Conservation (phyloP, 495 filamentous ascomycete genomes). For the Podospora pseudopauciseta region DNA sequence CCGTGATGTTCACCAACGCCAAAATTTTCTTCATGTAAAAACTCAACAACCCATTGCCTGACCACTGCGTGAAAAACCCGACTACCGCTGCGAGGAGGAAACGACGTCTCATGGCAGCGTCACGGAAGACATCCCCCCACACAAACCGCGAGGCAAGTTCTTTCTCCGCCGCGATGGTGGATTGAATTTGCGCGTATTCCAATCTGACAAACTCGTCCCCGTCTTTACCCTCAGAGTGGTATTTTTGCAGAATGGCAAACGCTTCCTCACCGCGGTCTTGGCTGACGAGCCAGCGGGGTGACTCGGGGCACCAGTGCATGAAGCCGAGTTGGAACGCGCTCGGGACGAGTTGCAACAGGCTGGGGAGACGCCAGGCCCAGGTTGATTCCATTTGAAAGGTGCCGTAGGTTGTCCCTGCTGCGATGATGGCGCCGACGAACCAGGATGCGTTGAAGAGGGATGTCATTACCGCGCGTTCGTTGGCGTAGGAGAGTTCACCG, state of each 20-base stretch:
- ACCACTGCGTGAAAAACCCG: constrained; percentile 57
- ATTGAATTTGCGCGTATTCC: constrained; percentile 54
- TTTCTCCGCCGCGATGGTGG: constrained; percentile 50
- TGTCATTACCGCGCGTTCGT: constrained; percentile 56
- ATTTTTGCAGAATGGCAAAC: constrained; percentile 50
- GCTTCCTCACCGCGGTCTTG: constrained; percentile 51
- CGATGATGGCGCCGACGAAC: constrained; percentile 56
- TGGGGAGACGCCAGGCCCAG: constrained; percentile 62
- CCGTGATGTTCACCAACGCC: constrained; percentile 44
- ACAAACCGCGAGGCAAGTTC: constrained; percentile 39
- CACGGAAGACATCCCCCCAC: constrained; percentile 52
- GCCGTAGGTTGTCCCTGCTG: constrained; percentile 52
- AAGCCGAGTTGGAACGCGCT: constrained; percentile 50
- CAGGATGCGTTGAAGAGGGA: constrained; percentile 59
- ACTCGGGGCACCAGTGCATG: constrained; percentile 49
- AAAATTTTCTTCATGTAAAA: constrained; percentile 43
- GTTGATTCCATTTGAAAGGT: constrained; percentile 50
- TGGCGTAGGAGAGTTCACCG: constrained; percentile 59
- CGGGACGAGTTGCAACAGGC: constrained; percentile 48
- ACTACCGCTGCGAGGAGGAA: constrained; percentile 49
- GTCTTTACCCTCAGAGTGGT: constrained; percentile 54
- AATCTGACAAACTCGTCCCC: constrained; percentile 49
- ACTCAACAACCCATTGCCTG: constrained; percentile 53
- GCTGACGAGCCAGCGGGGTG: constrained; percentile 49
- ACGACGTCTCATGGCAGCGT: constrained; percentile 49